A percentile compares a stretch with the other conserved stretches of the same genome.
Evolutionary conservation across 208 protist species (phyloP).

Genomic region (Jaenimonas drosophilae): DNA sequence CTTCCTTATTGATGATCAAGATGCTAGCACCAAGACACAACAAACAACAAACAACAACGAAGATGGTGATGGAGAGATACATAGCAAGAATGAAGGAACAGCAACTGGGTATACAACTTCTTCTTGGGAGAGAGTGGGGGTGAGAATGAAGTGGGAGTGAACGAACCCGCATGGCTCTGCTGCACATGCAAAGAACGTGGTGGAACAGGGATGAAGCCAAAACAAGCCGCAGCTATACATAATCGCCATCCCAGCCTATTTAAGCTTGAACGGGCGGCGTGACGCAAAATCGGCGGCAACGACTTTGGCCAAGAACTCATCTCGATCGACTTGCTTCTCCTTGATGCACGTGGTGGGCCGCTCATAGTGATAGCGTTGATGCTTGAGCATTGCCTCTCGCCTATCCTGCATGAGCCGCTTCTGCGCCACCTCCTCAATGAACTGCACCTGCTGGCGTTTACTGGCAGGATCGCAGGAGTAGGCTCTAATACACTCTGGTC

Average conservation of each 20-base stretch:
- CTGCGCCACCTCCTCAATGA: constrained; percentile 49
- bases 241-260: background rate
- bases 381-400: background rate
- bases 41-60: constrained; percentile 7
- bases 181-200: background rate
- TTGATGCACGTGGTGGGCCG: background rate
- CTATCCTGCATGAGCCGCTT: constrained; percentile 6
- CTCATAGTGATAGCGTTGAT: background rate
- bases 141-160: too few relatives aligned
- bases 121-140: too few relatives aligned
- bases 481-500: constrained; percentile 40
- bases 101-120: background rate
- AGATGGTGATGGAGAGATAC: background rate
- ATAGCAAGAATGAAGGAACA: background rate
- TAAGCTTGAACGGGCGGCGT: background rate
- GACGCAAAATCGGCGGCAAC: background rate
- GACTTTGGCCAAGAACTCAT: background rate
- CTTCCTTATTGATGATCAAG: background rate
- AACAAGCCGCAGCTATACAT: background rate
- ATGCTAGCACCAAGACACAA: constrained; percentile 2
- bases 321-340: background rate
- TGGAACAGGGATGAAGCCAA: background rate
- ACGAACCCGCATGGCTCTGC: too few relatives aligned
- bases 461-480: constrained; percentile 61
- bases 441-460: constrained; percentile 68